phyloP scores from a whole-genome alignment of 495 filamentous ascomycete species.

The Aspergillus saccharolyticus region DNA sequence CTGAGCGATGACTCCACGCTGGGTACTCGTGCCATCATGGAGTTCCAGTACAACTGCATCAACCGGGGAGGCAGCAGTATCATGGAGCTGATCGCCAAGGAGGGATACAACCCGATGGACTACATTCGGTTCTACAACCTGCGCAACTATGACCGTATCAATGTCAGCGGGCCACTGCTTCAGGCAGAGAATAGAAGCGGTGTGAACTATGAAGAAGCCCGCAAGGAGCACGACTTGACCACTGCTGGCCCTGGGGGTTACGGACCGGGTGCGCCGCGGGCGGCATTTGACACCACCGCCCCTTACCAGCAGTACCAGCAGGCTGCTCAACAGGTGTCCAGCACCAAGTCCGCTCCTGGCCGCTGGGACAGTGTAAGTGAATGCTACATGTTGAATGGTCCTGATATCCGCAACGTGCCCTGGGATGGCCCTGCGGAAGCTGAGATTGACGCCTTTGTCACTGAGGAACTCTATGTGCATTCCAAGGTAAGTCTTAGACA shows the following conservation, averaged over 20 bases:
- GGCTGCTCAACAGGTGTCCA: constrained; percentile 45
- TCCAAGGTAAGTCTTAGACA: constrained; percentile 55
- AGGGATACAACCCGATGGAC: constrained; percentile 65
- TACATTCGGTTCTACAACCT: constrained; percentile 97
- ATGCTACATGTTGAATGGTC: constrained; percentile 81
- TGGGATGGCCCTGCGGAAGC: constrained; percentile 66
- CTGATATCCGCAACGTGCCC: constrained; percentile 69
- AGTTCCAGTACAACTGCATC: constrained; percentile 87
- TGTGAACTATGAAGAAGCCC: constrained; percentile 67
- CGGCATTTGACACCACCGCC: constrained; percentile 38
- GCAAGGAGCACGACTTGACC: constrained; percentile 58
- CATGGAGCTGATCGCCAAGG: constrained; percentile 67
- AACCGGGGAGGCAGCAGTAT: constrained; percentile 85
- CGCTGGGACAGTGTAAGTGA: constrained; percentile 73
- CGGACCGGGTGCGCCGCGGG: constrained; percentile 31
- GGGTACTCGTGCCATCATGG: constrained; percentile 91
- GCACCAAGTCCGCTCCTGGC: constrained; percentile 31
- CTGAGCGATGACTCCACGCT: constrained; percentile 71
- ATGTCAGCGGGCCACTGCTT: constrained; percentile 59
- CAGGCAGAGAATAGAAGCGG: constrained; percentile 62
- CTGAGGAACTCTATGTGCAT: constrained; percentile 91
- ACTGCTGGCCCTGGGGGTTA: constrained; percentile 34
- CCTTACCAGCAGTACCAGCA: constrained; percentile 63
- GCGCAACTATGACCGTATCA: constrained; percentile 88
- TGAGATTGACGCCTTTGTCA: constrained; percentile 86